Evolutionary conservation across 1,284 basidiomycete species (phyloP), one percentile per base, ranked within the genome.

Genomic region (Vanrija pseudolonga): DNA sequence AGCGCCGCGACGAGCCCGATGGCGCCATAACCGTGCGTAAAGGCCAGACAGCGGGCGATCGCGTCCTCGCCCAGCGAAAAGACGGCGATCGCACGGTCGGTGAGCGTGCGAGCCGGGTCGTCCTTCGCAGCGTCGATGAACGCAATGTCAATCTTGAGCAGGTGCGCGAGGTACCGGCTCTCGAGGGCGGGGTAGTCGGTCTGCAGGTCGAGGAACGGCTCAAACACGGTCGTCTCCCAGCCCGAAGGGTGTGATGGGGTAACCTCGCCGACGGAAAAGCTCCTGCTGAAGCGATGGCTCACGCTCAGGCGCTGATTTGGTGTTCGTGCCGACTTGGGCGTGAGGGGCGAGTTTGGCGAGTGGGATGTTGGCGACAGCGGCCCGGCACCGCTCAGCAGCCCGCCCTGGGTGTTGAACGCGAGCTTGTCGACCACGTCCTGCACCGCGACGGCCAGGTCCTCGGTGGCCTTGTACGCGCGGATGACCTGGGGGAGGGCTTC

Each of bases 121-220:
- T 78, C 72, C 43, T 78, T 74, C 8, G 73, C 47, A 15, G 50
- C 42, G 1, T 43, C 45, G 40, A 71, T 76, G 70, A 76, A 41
- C 63, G 74, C 46, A 78, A 74, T 42, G 80, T 80, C 50, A 75
- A 73, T 55, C 71, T 74, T 37, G 17, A 89, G 79, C 23, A 81
- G 79, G 40, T 84, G 80, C 4, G 84, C 80, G 45, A 95, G 76
- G 47, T 84, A 80, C 11, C 83, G 82, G 42, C 82, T 80, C 73
- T 97, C 93, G 38, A 94, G 80, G 0, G 80, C 76, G 0, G 83
- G 82, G 72, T 94, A 96, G 51, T 91, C 86, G 17, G 84, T 80
- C 68, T 96, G 93, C 59, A 87, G 87, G 67, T 93, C 89, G 18
- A 93, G 79, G 78, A 95, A 96, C 0, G 93, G 90, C 68, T 93